Percentiles rank a stretch among this genome's conserved stretches.
Evolutionary conservation across 2,329 filamentous ascomycete species (phyloP).

Genomic region (Ascochyta viciae-villosae): DNA sequence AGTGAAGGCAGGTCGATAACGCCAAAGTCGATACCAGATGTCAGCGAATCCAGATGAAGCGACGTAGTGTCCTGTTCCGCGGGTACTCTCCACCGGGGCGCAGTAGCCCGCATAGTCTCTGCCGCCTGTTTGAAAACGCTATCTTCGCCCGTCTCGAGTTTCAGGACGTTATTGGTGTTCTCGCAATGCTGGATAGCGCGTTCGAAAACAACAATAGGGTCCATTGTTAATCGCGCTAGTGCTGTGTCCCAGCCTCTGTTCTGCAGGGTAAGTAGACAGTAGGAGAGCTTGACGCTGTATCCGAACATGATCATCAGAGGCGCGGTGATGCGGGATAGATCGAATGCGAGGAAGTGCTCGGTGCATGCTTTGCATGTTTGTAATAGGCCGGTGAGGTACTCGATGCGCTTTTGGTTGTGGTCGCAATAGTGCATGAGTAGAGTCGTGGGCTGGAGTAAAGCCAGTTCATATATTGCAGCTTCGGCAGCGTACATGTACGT

Average conservation of each 20-base stretch:
- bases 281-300: slow-evolving; percentile 20
- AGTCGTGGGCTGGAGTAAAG: slow-evolving; percentile 10
- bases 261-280: slow-evolving; percentile 21
- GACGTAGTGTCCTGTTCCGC: neutral
- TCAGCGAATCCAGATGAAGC: slow-evolving; percentile 4
- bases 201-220: slow-evolving; percentile 19
- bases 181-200: slow-evolving; percentile 18
- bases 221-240: slow-evolving; percentile 15
- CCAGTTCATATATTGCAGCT: slow-evolving; percentile 26
- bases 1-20: slow-evolving; percentile 14
- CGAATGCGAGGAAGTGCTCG: slow-evolving; percentile 18
- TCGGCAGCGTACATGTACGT: slow-evolving; percentile 23
- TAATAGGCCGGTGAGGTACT: slow-evolving; percentile 20
- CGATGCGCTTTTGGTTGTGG: slow-evolving; percentile 20
- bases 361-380: slow-evolving; percentile 21
- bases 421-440: slow-evolving; percentile 11
- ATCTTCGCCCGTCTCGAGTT: slow-evolving; percentile 23
- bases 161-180: slow-evolving; percentile 11
- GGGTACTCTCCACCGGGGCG: slow-evolving; percentile 19
- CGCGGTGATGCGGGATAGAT: slow-evolving; percentile 13
- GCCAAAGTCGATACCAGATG: neutral
- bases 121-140: slow-evolving; percentile 24
- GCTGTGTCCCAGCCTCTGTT: slow-evolving; percentile 24
- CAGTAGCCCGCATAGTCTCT: slow-evolving; percentile 18
- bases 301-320: slow-evolving; percentile 23